These are phyloP conservation scores for Fraxinus excelsior DNA, from an alignment of 257 asterid species.

Conservation along the genomic window DNA sequence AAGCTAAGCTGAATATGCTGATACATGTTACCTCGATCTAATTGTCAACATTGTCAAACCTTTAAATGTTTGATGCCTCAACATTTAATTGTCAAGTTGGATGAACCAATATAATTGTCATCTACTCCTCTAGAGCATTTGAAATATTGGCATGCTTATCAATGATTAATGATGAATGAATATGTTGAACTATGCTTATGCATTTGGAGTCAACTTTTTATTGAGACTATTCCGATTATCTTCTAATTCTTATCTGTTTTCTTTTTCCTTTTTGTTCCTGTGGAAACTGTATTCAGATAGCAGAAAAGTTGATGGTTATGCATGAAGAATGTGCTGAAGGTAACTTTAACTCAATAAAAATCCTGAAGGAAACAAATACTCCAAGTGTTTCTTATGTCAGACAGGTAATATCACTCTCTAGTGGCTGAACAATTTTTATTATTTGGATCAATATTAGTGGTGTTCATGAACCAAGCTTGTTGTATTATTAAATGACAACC, in stretches of 20 bases:
- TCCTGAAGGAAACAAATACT: conserved; percentile 43
- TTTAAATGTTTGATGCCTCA: neutral
- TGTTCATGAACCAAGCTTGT: neutral
- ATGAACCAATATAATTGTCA: neutral
- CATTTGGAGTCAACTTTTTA: too few species aligned
- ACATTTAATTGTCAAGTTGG: neutral
- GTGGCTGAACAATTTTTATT: neutral
- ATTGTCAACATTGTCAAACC: neutral
- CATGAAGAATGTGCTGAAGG: conserved; percentile 72
- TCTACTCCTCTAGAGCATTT: neutral
- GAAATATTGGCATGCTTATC: neutral
- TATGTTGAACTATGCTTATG: neutral
- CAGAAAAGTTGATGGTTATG: conserved; percentile 64
- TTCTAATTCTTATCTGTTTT: neutral
- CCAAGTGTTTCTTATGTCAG: conserved; percentile 37
- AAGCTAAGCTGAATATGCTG: too few species aligned
- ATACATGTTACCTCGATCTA: neutral
- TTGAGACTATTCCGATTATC: neutral
- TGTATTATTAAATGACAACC: neutral
- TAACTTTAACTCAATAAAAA: conserved; percentile 47
- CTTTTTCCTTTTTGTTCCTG: neutral
- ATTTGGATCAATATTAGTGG: neutral
- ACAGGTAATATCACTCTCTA: conserved; percentile 38
- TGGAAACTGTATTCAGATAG: conserved; percentile 39
- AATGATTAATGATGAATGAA: neutral